phyloP scores from a whole-genome alignment of 257 asterid genomes.

The Solanum lycopersicoides region DNA sequence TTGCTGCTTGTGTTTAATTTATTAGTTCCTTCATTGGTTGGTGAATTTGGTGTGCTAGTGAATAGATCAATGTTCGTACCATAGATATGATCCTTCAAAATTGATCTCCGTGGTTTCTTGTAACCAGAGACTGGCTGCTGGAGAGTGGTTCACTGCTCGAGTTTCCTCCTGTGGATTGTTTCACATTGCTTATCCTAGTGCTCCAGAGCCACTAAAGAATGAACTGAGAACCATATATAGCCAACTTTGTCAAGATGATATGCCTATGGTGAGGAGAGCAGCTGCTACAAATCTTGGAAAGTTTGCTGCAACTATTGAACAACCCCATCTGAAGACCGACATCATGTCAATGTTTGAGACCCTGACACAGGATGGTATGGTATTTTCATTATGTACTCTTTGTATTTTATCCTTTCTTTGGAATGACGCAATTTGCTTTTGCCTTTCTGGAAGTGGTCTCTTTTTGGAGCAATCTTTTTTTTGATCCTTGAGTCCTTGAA shows the following conservation, averaged over 20 bases:
- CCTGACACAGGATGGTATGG: conserved; percentile 72
- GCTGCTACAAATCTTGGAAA: conserved; percentile 32
- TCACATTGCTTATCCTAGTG: conserved; percentile 46
- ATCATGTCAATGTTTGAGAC: conserved; percentile 66
- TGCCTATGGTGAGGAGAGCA: conserved; percentile 40
- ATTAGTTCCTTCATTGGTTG: not conserved
- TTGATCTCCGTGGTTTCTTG: not conserved
- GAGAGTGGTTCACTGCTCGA: conserved; percentile 58
- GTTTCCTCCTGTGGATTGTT: conserved; percentile 48
- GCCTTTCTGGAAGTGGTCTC: not conserved
- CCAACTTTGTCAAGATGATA: conserved; percentile 34
- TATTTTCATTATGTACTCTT: not conserved
- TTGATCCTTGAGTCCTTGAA: not conserved
- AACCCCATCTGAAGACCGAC: conserved; percentile 21
- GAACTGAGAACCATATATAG: conserved; percentile 22
- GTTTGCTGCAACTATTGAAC: conserved; percentile 32
- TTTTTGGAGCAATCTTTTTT: not conserved
- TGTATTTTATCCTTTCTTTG: not conserved
- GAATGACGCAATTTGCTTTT: not conserved
- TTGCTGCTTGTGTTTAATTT: not conserved
- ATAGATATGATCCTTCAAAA: not conserved
- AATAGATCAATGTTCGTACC: not conserved
- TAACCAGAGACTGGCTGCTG: conserved; percentile 41
- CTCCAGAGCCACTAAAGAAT: conserved; percentile 23
- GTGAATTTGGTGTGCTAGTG: not conserved